phyloP scores from a whole-genome alignment of 148 eudicot species.

The Rhododendron williamsianum region DNA sequence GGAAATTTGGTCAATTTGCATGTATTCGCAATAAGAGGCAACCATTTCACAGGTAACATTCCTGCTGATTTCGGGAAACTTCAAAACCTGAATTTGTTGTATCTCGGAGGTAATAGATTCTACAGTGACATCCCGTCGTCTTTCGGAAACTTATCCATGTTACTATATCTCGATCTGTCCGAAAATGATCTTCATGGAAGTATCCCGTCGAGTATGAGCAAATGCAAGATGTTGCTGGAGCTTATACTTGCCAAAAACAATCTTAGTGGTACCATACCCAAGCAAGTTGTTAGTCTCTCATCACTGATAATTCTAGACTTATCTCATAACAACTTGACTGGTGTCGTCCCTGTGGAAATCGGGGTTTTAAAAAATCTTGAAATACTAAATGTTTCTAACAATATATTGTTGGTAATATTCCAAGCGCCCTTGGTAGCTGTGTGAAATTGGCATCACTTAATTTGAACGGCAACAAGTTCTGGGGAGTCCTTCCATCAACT shows the following conservation, averaged over 20 bases:
- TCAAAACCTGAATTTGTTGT: neutral
- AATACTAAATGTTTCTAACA: neutral
- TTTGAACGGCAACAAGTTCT: neutral
- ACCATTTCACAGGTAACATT: neutral
- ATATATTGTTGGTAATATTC: too few relatives aligned
- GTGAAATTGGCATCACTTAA: too few relatives aligned
- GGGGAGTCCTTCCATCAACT: too few relatives aligned
- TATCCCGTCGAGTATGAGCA: neutral
- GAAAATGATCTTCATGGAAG: neutral
- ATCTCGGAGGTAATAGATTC: neutral
- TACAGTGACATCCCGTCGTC: neutral
- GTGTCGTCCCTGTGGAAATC: neutral
- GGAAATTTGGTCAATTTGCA: neutral
- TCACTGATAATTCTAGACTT: neutral
- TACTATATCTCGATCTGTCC: neutral
- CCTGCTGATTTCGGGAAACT: neutral
- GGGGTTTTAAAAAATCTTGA: neutral
- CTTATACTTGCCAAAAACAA: neutral
- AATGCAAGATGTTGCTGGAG: neutral
- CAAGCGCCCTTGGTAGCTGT: too few relatives aligned
- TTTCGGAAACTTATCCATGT: neutral
- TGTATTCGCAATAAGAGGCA: accelerated
- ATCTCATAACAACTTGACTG: neutral
- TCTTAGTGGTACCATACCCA: neutral
- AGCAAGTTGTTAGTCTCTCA: neutral